Evolutionary conservation across 1,284 basidiomycete species (phyloP).

Genomic region (Singerocomus rubriflavus): DNA sequence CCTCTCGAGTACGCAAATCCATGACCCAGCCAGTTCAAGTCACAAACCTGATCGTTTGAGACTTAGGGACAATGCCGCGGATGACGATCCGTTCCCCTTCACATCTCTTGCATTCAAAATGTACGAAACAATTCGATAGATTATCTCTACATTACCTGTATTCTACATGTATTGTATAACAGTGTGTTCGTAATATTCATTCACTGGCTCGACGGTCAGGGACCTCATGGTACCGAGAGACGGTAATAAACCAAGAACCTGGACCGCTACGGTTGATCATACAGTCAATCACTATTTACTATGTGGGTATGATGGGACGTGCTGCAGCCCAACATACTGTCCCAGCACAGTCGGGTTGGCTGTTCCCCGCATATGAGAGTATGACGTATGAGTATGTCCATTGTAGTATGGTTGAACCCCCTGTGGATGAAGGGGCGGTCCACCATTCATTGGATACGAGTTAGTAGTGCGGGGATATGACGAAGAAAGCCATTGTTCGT

Average conservation of each 20-base stretch:
- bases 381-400: slow-evolving; percentile 25
- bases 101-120: slow-evolving; percentile 63
- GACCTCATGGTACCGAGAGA: slow-evolving; percentile 1
- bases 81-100: slow-evolving; percentile 71
- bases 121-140: slow-evolving; percentile 73
- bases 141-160: slow-evolving; percentile 24
- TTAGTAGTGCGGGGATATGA: slow-evolving; percentile 26
- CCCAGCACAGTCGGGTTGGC: slow-evolving; percentile 16
- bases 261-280: not conserved
- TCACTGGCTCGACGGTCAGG: not conserved
- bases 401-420: slow-evolving; percentile 30
- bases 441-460: slow-evolving; percentile 22
- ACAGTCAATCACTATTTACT: slow-evolving; percentile 21
- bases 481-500: slow-evolving; percentile 29
- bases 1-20: slow-evolving; percentile 65
- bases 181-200: slow-evolving; percentile 12
- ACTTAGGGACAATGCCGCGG: slow-evolving; percentile 42
- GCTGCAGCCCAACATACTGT: slow-evolving; percentile 31
- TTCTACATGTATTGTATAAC: slow-evolving; percentile 29
- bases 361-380: slow-evolving; percentile 30
- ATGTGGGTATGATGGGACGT: slow-evolving; percentile 32
- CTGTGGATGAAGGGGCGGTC: slow-evolving; percentile 19
- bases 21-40: not conserved
- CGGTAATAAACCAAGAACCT: slow-evolving; percentile 14
- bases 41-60: not conserved